These are phyloP conservation scores for Naganishia randhawae DNA, from an alignment of 768 basidiomycete genomes.

Conservation along the genomic window DNA sequence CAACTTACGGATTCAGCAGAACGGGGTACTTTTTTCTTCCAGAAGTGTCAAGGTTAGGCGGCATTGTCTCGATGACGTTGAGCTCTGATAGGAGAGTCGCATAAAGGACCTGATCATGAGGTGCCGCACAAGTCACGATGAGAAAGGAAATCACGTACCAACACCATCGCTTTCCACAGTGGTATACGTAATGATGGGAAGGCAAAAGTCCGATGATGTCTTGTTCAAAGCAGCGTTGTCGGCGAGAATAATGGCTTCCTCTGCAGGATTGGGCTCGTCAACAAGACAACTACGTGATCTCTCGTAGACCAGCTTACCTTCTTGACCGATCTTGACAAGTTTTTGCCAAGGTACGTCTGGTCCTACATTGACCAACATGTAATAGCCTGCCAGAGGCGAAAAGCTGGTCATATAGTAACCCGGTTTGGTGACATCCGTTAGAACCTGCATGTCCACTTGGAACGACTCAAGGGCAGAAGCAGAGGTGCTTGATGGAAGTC, in stretches of 20 bases:
- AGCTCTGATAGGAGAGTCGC: constrained; percentile 63
- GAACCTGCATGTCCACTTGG: constrained; percentile 30
- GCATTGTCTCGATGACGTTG: constrained; percentile 85
- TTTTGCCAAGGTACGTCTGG: constrained; percentile 84
- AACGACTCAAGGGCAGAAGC: constrained; percentile 35
- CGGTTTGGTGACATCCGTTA: constrained; percentile 50
- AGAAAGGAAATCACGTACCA: constrained; percentile 56
- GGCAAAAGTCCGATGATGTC: constrained; percentile 65
- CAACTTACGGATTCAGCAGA: constrained; percentile 58
- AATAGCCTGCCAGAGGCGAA: constrained; percentile 81
- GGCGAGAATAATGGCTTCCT: constrained; percentile 63
- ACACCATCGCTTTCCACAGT: constrained; percentile 77
- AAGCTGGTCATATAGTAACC: constrained; percentile 68
- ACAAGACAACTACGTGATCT: not conserved
- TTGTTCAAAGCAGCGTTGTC: constrained; percentile 66
- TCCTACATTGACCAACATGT: constrained; percentile 72
- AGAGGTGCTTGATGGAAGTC: constrained; percentile 61
- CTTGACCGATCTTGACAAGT: constrained; percentile 60
- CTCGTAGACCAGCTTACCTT: constrained; percentile 49
- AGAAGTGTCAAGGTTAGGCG: constrained; percentile 86
- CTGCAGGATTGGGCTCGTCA: constrained; percentile 34
- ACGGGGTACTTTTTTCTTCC: constrained; percentile 96
- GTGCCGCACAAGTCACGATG: not conserved
- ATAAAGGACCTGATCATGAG: not conserved
- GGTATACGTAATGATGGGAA: constrained; percentile 65